phyloP scores from a whole-genome alignment of 2,329 filamentous ascomycete species.

The Fusarium sp. region DNA sequence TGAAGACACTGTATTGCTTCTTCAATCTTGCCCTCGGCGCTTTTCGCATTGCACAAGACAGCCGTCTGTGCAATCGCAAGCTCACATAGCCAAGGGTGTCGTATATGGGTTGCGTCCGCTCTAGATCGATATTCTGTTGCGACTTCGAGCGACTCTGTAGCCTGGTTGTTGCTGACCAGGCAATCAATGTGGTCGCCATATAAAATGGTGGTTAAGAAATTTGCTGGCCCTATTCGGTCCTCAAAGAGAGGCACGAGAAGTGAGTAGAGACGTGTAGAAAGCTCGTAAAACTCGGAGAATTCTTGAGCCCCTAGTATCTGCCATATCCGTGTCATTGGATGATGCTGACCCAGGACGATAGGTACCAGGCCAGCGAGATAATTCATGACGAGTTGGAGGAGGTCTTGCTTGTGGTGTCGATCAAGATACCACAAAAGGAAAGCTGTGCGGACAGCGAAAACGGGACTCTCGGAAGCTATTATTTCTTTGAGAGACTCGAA shows the following conservation, averaged over 20 bases:
- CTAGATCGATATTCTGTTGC: conserved; percentile 43
- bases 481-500: conserved; percentile 50
- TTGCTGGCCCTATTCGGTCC: conserved; percentile 46
- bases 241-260: conserved; percentile 46
- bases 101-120: conserved; percentile 44
- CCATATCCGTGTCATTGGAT: conserved; percentile 48
- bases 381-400: conserved; percentile 46
- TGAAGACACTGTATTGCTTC: conserved; percentile 46
- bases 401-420: conserved; percentile 47
- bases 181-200: conserved; percentile 50
- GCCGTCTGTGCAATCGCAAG: conserved; percentile 47
- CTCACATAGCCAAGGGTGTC: conserved; percentile 47
- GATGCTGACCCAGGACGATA: conserved; percentile 44
- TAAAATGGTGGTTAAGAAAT: conserved; percentile 47
- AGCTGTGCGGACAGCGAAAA: conserved; percentile 47
- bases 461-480: conserved; percentile 46
- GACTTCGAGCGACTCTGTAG: conserved; percentile 44
- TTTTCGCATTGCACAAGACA: conserved; percentile 44
- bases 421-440: conserved; percentile 51
- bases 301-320: conserved; percentile 43
- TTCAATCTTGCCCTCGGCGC: conserved; percentile 43
- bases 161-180: conserved; percentile 41
- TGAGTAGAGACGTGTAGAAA: conserved; percentile 46
- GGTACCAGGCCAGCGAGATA: conserved; percentile 46
- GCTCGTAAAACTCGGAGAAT: conserved; percentile 48